Evolutionary conservation across 805 yeast genomes (phyloP).

Genomic region (Candida palmyrensis): DNA sequence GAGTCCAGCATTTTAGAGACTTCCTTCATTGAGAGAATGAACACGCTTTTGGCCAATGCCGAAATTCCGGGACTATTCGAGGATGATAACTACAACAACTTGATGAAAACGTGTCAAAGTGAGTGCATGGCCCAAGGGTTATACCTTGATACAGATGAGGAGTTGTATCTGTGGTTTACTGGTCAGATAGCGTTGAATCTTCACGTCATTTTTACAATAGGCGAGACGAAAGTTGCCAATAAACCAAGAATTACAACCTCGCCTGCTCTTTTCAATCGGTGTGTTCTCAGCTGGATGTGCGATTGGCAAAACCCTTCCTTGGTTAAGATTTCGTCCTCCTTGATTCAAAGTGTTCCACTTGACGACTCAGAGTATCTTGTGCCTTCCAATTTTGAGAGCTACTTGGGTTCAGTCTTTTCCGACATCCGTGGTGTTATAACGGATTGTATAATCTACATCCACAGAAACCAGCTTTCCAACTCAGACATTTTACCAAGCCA

Average conservation of each 20-base stretch:
- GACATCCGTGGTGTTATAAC: constrained; percentile 42
- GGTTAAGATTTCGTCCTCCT: constrained; percentile 41
- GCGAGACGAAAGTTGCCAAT: constrained; percentile 30
- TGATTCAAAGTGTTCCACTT: constrained; percentile 46
- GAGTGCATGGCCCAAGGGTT: constrained; percentile 57
- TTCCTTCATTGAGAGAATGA: constrained; percentile 85
- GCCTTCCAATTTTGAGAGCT: constrained; percentile 21
- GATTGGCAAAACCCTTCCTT: constrained; percentile 60
- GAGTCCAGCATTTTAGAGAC: constrained; percentile 75
- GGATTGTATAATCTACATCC: constrained; percentile 43
- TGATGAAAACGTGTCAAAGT: constrained; percentile 53
- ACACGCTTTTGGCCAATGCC: constrained; percentile 86
- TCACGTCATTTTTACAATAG: constrained; percentile 78
- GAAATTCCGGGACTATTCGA: constrained; percentile 88
- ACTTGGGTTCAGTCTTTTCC: constrained; percentile 8
- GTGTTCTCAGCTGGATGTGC: constrained; percentile 88
- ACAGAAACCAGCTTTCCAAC: constrained; percentile 16
- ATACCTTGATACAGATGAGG: constrained; percentile 61
- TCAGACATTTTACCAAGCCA: constrained; percentile 43
- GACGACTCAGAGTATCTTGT: constrained; percentile 39
- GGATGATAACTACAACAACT: constrained; percentile 55
- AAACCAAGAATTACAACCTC: constrained; percentile 59
- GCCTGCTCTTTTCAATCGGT: constrained; percentile 85
- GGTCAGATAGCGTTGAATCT: constrained; percentile 61
- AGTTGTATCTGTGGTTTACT: constrained; percentile 71